phyloP scores from a whole-genome alignment of 371 early-diverging fungal genomes.

The Encephalitozoon intestinalis region DNA sequence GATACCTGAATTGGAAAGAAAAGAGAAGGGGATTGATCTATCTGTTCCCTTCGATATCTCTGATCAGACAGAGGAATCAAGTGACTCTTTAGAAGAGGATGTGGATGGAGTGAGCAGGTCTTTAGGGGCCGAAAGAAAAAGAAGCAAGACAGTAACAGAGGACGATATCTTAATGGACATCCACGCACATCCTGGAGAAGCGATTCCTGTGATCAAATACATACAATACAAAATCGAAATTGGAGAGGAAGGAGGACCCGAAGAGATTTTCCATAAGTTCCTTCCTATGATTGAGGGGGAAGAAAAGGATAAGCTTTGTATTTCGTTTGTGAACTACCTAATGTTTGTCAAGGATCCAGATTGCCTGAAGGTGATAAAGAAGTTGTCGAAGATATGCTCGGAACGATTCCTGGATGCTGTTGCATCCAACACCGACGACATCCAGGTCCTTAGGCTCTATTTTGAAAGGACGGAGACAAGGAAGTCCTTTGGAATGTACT shows the following conservation, averaged over 20 bases:
- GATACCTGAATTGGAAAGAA: not conserved
- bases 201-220: constrained; percentile 11
- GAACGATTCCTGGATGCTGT: constrained; percentile 5
- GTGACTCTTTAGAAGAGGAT: not conserved
- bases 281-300: constrained; percentile 10
- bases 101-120: not conserved
- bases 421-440: not conserved
- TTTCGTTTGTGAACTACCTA: constrained; percentile 36
- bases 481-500: not conserved
- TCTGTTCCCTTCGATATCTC: constrained; percentile 19
- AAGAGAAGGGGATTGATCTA: not conserved
- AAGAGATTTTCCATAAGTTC: constrained; percentile 6
- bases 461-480: constrained; percentile 8
- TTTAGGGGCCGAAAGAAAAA: constrained; percentile 2
- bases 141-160: constrained; percentile 11
- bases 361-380: not conserved
- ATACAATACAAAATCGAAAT: constrained; percentile 18
- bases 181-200: not conserved
- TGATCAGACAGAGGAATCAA: not conserved
- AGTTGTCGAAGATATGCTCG: not conserved
- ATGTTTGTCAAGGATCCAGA: not conserved
- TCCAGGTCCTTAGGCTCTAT: constrained; percentile 2
- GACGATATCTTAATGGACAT: not conserved
- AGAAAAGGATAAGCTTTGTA: constrained; percentile 31
- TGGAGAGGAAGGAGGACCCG: not conserved